Conservation (phyloP, 78 protist species). For the Anaeramoeba flamelloides region DNA sequence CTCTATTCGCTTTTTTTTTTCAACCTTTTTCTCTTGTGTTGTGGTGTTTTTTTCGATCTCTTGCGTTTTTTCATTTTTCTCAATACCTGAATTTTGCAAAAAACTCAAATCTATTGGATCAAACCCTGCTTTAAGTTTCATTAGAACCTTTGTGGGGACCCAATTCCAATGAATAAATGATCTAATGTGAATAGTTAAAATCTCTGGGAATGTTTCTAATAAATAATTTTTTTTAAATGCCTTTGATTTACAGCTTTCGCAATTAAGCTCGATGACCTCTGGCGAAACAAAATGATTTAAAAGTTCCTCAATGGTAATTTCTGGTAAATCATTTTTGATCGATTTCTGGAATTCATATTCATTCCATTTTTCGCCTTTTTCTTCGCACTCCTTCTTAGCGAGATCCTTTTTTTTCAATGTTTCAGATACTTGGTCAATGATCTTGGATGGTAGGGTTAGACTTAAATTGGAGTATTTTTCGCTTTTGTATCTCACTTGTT, state of each 20-base stretch:
- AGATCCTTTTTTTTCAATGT: constrained; percentile 13
- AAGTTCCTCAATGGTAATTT: neutral
- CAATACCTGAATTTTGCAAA: neutral
- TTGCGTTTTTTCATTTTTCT: too few species aligned
- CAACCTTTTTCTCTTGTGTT: too few species aligned
- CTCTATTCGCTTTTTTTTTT: too few species aligned
- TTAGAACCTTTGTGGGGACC: constrained; percentile 10
- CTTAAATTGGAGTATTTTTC: neutral
- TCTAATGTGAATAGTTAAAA: neutral
- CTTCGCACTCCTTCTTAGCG: neutral
- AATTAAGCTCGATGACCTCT: neutral
- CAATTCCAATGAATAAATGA: constrained; percentile 6
- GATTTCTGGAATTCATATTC: neutral
- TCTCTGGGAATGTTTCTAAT: constrained; percentile 8
- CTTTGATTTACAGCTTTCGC: neutral
- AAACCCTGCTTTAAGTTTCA: neutral
- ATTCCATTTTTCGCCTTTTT: neutral
- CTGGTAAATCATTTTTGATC: neutral
- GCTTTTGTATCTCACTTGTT: neutral
- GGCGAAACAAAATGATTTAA: neutral
- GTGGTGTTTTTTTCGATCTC: neutral
- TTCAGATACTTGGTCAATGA: constrained; percentile 31
- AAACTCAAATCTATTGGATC: neutral
- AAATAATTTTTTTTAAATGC: neutral
- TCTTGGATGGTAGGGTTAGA: neutral